phyloP scores from a whole-genome alignment of 176 grass and related monocot genomes.

The Cenchrus purpureus region DNA sequence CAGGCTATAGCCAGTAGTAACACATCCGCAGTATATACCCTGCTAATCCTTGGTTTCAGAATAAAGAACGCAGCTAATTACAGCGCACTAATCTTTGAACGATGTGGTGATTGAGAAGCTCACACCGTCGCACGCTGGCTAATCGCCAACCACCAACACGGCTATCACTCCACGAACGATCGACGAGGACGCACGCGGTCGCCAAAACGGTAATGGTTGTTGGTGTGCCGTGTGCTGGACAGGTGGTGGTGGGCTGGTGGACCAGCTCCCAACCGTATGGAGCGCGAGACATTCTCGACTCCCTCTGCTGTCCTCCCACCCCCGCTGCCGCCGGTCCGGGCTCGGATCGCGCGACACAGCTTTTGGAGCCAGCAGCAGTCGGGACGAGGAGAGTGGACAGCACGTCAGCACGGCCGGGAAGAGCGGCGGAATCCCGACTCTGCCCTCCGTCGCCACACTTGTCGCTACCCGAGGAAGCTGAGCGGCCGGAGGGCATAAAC shows the following conservation, averaged over 20 bases:
- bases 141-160: not conserved
- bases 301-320: not conserved
- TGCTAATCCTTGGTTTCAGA: not conserved
- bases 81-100: too few relatives aligned
- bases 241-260: not conserved
- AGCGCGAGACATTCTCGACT: not conserved
- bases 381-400: too few relatives aligned
- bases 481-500: not conserved
- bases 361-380: not conserved
- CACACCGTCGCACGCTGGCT: not conserved
- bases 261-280: slow-evolving; percentile 13
- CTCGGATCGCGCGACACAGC: not conserved
- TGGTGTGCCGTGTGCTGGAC: not conserved
- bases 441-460: not conserved
- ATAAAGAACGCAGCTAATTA: not conserved
- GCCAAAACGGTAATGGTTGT: not conserved
- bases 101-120: not conserved
- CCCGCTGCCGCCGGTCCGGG: not conserved
- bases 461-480: not conserved
- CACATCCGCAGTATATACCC: not conserved
- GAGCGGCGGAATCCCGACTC: not conserved
- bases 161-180: not conserved
- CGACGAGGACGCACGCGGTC: slow-evolving; percentile 2
- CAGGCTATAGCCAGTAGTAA: too few relatives aligned
- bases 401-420: not conserved